Percentiles rank a stretch among this genome's conserved stretches.
Evolutionary conservation across 2,329 filamentous ascomycete species (phyloP).

Genomic region (Mycocentrospora acerina): DNA sequence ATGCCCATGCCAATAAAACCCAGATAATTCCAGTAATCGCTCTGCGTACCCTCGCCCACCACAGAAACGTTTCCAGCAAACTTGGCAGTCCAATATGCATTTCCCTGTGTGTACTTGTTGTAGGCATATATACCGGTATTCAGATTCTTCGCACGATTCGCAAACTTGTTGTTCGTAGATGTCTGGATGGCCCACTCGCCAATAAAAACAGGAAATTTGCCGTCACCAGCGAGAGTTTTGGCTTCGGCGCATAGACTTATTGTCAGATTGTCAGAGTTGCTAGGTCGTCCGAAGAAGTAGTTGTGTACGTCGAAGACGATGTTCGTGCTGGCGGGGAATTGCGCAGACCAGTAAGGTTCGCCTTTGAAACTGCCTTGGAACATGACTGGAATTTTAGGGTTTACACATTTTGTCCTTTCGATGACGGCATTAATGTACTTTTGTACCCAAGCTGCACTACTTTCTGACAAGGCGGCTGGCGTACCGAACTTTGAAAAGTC

Average conservation of each 20-base stretch:
- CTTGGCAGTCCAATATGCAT: slow-evolving; percentile 6
- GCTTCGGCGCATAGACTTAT: slow-evolving; percentile 4
- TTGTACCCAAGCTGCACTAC: slow-evolving; percentile 31
- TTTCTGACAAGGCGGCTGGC: slow-evolving; percentile 27
- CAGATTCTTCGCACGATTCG: slow-evolving; percentile 3
- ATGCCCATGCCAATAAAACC: slow-evolving; percentile 10
- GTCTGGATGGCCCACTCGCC: slow-evolving; percentile 11
- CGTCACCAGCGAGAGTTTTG: background rate
- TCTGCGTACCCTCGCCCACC: slow-evolving; percentile 10
- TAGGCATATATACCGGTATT: slow-evolving; percentile 8
- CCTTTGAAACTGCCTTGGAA: slow-evolving; percentile 15
- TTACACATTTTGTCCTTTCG: slow-evolving; percentile 14
- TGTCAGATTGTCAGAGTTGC: slow-evolving; percentile 2
- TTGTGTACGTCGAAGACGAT: slow-evolving; percentile 7
- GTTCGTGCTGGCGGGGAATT: slow-evolving; percentile 1
- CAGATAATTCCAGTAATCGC: slow-evolving; percentile 11
- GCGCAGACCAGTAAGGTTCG: slow-evolving; percentile 11
- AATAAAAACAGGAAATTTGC: slow-evolving; percentile 8
- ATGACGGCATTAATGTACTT: slow-evolving; percentile 31
- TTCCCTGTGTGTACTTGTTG: slow-evolving; percentile 6
- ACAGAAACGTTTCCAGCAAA: slow-evolving; percentile 2
- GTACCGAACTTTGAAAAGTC: slow-evolving; percentile 33
- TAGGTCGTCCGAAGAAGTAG: slow-evolving; percentile 6
- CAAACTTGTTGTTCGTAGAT: slow-evolving; percentile 7
- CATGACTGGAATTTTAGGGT: slow-evolving; percentile 14